phyloP scores from a whole-genome alignment of 441 rosid genomes.

The Lepidium campestre region DNA sequence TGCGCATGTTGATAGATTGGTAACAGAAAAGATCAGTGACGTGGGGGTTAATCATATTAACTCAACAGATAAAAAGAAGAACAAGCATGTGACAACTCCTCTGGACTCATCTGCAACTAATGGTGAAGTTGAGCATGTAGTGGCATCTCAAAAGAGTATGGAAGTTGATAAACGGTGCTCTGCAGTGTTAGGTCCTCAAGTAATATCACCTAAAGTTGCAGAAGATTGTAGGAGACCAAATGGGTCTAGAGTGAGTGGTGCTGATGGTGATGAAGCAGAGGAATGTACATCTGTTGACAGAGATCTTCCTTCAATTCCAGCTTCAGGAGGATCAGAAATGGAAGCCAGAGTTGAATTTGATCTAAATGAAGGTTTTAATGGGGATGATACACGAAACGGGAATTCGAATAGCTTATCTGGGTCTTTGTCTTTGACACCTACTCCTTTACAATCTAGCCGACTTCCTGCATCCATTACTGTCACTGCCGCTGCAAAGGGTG shows the following conservation, averaged over 20 bases:
- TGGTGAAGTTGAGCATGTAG: conserved; percentile 31
- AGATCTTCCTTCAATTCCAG: conserved; percentile 23
- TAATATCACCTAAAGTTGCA: conserved; percentile 27
- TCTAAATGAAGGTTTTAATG: conserved; percentile 70
- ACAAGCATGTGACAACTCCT: conserved; percentile 12
- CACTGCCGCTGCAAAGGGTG: conserved; percentile 88
- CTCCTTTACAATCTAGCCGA: conserved; percentile 41
- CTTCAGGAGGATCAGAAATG: conserved; percentile 36
- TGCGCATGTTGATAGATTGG: conserved; percentile 27
- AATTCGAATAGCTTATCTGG: conserved; percentile 35
- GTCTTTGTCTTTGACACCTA: conserved; percentile 14
- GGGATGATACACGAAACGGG: conserved; percentile 51
- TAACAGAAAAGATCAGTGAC: conserved; percentile 34
- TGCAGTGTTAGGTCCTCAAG: conserved; percentile 19
- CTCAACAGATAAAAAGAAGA: conserved; percentile 26
- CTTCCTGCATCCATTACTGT: conserved; percentile 70
- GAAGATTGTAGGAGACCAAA: conserved; percentile 32
- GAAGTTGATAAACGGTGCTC: conserved; percentile 24
- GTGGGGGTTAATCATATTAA: conserved; percentile 21
- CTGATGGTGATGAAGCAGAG: conserved; percentile 46
- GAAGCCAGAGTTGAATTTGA: conserved; percentile 77
- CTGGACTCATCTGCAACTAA: conserved; percentile 29
- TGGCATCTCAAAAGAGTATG: conserved; percentile 22
- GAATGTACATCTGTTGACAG: conserved; percentile 39
- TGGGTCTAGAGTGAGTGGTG: conserved; percentile 30